Conservation (phyloP, 192 early-diverging fungal species). For the Backusella mclennaniae region DNA sequence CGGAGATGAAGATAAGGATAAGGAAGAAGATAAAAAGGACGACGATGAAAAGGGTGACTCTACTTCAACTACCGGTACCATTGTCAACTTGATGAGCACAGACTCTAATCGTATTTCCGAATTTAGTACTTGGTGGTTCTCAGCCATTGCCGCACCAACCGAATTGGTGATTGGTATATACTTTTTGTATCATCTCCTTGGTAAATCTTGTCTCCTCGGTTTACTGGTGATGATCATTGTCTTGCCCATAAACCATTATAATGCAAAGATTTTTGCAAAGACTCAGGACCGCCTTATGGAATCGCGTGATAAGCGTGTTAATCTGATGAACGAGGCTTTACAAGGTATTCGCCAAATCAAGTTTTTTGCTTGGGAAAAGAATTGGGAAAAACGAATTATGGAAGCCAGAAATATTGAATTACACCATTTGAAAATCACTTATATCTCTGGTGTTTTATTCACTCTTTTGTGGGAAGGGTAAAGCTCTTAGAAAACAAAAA, state of each 20-base stretch:
- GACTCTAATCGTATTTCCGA: conserved; percentile 66
- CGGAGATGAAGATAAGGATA: conserved; percentile 15
- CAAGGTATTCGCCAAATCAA: conserved; percentile 94
- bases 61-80: conserved; percentile 56
- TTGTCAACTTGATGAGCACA: conserved; percentile 73
- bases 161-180: conserved; percentile 62
- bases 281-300: conserved; percentile 63
- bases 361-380: conserved; percentile 73
- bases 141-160: conserved; percentile 57
- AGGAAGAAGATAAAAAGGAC: conserved; percentile 25
- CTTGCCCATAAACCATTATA: conserved; percentile 40
- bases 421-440: conserved; percentile 28
- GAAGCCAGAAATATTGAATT: conserved; percentile 48
- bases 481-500: background rate
- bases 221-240: conserved; percentile 54
- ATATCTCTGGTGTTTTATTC: conserved; percentile 8
- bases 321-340: conserved; percentile 54
- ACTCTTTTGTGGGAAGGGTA: conserved; percentile 41
- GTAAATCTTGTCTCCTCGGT: conserved; percentile 75
- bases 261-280: conserved; percentile 31
- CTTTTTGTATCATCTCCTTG: conserved; percentile 77
- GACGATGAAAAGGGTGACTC: conserved; percentile 17
- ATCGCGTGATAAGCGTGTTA: conserved; percentile 73
- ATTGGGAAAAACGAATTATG: conserved; percentile 50
- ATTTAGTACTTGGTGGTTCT: conserved; percentile 49